Evolutionary conservation across 2,329 filamentous ascomycete genomes (phyloP).

Genomic region (Botryotinia globosa): DNA sequence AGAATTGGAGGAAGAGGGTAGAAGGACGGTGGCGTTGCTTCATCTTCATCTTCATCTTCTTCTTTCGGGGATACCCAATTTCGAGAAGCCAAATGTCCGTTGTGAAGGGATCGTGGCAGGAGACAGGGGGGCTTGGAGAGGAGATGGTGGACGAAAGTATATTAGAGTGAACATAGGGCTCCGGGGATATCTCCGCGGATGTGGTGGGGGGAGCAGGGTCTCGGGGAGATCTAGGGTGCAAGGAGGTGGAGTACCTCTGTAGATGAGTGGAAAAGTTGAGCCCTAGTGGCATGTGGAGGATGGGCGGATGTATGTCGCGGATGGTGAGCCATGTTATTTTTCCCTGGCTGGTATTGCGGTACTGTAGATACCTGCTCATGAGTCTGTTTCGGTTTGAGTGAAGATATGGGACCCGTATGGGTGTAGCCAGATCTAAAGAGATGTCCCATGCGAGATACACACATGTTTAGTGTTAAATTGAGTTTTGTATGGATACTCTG

Average conservation of each 20-base stretch:
- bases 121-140: too few relatives aligned
- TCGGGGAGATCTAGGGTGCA: not conserved
- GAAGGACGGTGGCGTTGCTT: not conserved
- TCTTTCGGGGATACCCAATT: not conserved
- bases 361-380: not conserved
- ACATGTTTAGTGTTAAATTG: not conserved
- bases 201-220: too few relatives aligned
- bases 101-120: too few relatives aligned
- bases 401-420: not conserved
- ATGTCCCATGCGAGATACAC: not conserved
- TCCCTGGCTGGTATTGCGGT: not conserved
- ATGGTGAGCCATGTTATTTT: not conserved
- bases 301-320: not conserved
- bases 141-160: not conserved
- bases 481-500: not conserved
- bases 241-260: not conserved
- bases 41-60: too few relatives aligned
- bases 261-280: not conserved
- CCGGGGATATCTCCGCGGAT: not conserved
- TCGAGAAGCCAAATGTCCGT: not conserved
- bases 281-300: not conserved
- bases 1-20: not conserved
- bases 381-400: not conserved
- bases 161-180: not conserved
- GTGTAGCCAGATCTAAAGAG: not conserved